Evolutionary conservation across 2,329 filamentous ascomycete species (phyloP), one percentile per base, ranked within the genome.

Genomic region (Fusarium denticulatum): DNA sequence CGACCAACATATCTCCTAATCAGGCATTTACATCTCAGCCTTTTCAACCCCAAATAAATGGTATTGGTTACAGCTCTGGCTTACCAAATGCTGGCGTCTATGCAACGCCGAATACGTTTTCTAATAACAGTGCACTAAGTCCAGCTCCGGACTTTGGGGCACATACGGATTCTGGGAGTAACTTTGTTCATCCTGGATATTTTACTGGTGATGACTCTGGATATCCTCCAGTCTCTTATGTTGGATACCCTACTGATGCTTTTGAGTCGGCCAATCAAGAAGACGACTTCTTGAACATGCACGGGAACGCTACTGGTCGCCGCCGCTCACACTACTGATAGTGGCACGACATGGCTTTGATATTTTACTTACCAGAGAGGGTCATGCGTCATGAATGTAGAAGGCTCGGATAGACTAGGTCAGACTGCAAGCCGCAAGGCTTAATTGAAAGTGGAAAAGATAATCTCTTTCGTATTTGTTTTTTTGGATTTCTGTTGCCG

Each of bases 401-500:
- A 30, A 11, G 14, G 5, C 6, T 16, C 6, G 4, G 3, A 46
- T 22, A 30, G 26, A 47, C 20, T 2, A 22, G 28, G 26, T 47
- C 20, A 47, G 15, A 3, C 9, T 22, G 9, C 3, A 6, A 16
- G 45, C 45, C 26, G 45, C 45, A 11, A 46, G 45, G 45, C 45
- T 26, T 6, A 1, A 46, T 6, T 15, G 13, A 4, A 5, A 11
- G 6, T 5, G 12, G 4, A 46, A 24, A 46, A 22, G 5, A 22
- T 28, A 1, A 3, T 7, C 10, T 28, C 12, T 20, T 0, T 14
- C 0, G 8, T 20, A 9, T 20, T 26, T 26, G 1, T 0, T 26
- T 3, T 3, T 13, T 28, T 15, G 18, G 6, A 42, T 18, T 45
- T 6, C 7, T 26, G n/a, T 13, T 10, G 16, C 6, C 5, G 2